phyloP scores from a whole-genome alignment of 2,329 filamentous ascomycete species.

The Hawksworthiomyces lignivorus region DNA sequence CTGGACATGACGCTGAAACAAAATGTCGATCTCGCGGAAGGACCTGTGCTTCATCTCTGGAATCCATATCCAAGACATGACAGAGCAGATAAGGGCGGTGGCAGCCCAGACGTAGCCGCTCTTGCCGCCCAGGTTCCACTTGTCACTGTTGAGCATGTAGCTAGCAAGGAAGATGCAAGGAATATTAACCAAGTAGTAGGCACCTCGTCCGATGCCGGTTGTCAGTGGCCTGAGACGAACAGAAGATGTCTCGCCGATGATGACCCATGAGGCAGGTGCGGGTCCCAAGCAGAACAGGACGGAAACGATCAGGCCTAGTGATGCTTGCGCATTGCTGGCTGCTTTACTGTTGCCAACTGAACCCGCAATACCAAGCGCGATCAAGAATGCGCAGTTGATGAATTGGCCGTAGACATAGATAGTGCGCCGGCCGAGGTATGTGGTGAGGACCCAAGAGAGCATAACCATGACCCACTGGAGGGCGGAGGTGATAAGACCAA shows the following conservation, averaged over 20 bases:
- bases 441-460: slow-evolving; percentile 59
- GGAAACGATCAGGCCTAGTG: slow-evolving; percentile 12
- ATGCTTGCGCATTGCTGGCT: slow-evolving; percentile 19
- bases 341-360: slow-evolving; percentile 33
- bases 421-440: slow-evolving; percentile 19
- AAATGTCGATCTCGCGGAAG: slow-evolving; percentile 55
- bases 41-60: slow-evolving; percentile 52
- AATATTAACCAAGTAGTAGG: slow-evolving; percentile 23
- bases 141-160: slow-evolving; percentile 30
- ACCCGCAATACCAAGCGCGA: slow-evolving; percentile 16
- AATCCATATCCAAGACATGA: slow-evolving; percentile 39
- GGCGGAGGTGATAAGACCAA: slow-evolving; percentile 57
- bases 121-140: slow-evolving; percentile 41
- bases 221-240: slow-evolving; percentile 26
- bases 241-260: slow-evolving; percentile 31
- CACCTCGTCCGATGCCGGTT: slow-evolving; percentile 21
- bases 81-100: slow-evolving; percentile 47
- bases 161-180: slow-evolving; percentile 22
- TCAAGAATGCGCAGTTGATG: slow-evolving; percentile 13
- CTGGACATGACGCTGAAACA: slow-evolving; percentile 45
- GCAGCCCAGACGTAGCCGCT: slow-evolving; percentile 54
- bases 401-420: slow-evolving; percentile 15
- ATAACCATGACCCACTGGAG: slow-evolving; percentile 57
- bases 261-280: slow-evolving; percentile 29
- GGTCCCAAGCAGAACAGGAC: slow-evolving; percentile 56